Conservation (phyloP, 768 basidiomycete genomes). For the Russula earlei region DNA sequence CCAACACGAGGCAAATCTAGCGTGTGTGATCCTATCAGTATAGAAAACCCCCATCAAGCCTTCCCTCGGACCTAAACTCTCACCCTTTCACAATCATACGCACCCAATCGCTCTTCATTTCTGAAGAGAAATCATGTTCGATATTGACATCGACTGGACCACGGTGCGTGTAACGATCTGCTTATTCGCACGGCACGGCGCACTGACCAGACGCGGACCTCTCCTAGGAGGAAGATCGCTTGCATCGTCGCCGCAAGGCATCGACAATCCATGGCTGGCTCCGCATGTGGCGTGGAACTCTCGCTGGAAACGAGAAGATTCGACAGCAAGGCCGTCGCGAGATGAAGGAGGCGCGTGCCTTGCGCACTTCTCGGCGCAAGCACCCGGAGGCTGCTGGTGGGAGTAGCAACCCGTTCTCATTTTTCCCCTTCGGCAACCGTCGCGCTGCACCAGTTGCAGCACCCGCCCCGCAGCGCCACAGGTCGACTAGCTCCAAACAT, state of each 20-base stretch:
- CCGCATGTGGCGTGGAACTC: constrained; percentile 20
- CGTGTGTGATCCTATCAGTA: background rate
- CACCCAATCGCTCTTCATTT: background rate
- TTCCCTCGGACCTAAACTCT: constrained; percentile 7
- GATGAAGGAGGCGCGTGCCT: constrained; percentile 18
- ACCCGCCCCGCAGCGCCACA: background rate
- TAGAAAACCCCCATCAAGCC: background rate
- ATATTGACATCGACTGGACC: constrained; percentile 18
- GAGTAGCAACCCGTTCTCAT: constrained; percentile 1
- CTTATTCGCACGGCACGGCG: background rate
- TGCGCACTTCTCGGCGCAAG: background rate
- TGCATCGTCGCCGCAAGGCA: constrained; percentile 8
- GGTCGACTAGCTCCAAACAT: background rate
- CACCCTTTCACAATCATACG: background rate
- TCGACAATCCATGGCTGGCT: constrained; percentile 22
- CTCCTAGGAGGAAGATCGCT: constrained; percentile 6
- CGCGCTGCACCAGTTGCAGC: background rate
- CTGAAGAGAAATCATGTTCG: constrained; percentile 5
- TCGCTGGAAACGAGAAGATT: constrained; percentile 15
- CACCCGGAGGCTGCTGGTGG: background rate
- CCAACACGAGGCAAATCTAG: background rate
- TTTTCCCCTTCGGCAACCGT: constrained; percentile 1
- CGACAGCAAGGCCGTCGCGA: constrained; percentile 18
- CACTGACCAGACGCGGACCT: background rate
- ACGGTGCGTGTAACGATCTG: constrained; percentile 7